Evolutionary conservation across 2,329 filamentous ascomycete genomes (phyloP).

Genomic region (Trichoderma gracile): DNA sequence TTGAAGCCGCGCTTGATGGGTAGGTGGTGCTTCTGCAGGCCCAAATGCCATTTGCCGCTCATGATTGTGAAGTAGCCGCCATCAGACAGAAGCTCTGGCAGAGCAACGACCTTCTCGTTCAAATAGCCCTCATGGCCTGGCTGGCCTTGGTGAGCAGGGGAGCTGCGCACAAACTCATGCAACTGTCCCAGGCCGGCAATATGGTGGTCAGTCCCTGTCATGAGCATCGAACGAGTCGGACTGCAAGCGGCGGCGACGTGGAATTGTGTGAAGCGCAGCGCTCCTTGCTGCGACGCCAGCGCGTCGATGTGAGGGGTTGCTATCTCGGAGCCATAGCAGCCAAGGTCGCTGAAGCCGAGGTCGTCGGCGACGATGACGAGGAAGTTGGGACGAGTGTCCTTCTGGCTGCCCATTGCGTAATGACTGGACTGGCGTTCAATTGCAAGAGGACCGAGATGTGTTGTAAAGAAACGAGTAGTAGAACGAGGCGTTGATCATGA

Average conservation of each 20-base stretch:
- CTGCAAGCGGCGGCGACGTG: constrained; percentile 66
- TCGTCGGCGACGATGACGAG: constrained; percentile 41
- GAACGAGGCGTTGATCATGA: not conserved
- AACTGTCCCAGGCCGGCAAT: constrained; percentile 51
- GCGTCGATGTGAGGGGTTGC: constrained; percentile 36
- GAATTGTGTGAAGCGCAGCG: constrained; percentile 61
- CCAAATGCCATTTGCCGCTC: constrained; percentile 65
- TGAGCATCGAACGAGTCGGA: constrained; percentile 65
- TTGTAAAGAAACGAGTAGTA: not conserved
- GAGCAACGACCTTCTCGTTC: constrained; percentile 58
- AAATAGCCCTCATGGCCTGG: constrained; percentile 66
- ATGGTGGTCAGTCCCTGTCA: constrained; percentile 59
- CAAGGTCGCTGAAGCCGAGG: constrained; percentile 38
- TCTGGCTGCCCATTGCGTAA: constrained; percentile 13
- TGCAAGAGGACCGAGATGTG: not conserved
- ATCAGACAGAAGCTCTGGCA: constrained; percentile 60
- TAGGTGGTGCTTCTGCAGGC: constrained; percentile 56
- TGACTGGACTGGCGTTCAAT: not conserved
- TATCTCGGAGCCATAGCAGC: constrained; percentile 39
- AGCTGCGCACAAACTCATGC: constrained; percentile 17
- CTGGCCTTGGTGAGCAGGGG: constrained; percentile 51
- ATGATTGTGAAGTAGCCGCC: constrained; percentile 61
- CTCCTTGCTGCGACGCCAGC: constrained; percentile 40
- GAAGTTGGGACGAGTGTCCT: constrained; percentile 37
- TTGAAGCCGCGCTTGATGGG: constrained; percentile 61